These are phyloP conservation scores for Cadophora malorum DNA, from an alignment of 2,329 filamentous ascomycete species.

Conservation along the genomic window DNA sequence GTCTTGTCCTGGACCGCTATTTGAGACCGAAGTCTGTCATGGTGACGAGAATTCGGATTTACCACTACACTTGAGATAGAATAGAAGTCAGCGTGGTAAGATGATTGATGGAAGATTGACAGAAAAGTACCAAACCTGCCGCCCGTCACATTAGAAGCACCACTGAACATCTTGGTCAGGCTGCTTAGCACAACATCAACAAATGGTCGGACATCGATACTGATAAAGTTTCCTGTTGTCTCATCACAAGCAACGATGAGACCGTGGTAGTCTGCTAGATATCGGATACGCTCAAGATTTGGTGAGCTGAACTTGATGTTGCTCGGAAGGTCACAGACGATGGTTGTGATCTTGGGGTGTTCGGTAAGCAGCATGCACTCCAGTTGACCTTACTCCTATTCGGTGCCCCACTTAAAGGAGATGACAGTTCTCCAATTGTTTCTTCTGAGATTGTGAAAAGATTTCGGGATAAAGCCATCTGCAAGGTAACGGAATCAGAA, in stretches of 20 bases:
- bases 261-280: slow-evolving; percentile 77
- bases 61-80: background rate
- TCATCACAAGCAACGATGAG: slow-evolving; percentile 95
- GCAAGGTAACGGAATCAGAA: background rate
- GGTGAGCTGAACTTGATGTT: slow-evolving; percentile 87
- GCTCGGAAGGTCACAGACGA: slow-evolving; percentile 92
- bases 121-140: slow-evolving; percentile 57
- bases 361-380: slow-evolving; percentile 66
- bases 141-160: slow-evolving; percentile 96
- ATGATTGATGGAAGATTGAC: too few relatives aligned
- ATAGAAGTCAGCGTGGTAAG: background rate
- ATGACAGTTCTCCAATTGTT: background rate
- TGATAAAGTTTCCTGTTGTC: slow-evolving; percentile 92
- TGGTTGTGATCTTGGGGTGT: slow-evolving; percentile 76
- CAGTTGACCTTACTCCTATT: slow-evolving; percentile 79
- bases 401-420: slow-evolving; percentile 29
- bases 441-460: background rate
- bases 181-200: slow-evolving; percentile 91
- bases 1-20: background rate
- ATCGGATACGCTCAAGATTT: slow-evolving; percentile 76
- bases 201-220: slow-evolving; percentile 84
- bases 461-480: slow-evolving; percentile 10
- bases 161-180: slow-evolving; percentile 93
- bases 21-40: background rate
- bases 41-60: background rate